Conservation (phyloP, 768 basidiomycete species). For the Calocera cornea region DNA sequence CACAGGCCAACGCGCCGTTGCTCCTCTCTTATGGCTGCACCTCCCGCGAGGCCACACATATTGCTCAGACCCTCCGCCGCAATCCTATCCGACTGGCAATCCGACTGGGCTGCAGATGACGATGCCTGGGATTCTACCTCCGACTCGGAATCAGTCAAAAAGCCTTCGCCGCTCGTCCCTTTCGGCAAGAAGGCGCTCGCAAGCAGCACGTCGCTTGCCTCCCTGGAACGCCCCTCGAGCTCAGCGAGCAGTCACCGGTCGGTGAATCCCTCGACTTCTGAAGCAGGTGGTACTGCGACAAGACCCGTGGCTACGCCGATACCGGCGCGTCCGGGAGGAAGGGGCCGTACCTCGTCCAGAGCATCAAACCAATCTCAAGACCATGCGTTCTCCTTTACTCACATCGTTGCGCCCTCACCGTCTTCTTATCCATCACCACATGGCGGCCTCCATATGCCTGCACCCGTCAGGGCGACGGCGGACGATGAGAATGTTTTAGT, state of each 20-base stretch:
- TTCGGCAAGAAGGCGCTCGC: not conserved
- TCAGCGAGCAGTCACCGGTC: constrained; percentile 33
- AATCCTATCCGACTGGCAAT: constrained; percentile 23
- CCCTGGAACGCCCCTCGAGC: constrained; percentile 31
- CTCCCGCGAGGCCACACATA: constrained; percentile 14
- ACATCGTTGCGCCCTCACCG: constrained; percentile 57
- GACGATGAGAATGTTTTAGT: constrained; percentile 32
- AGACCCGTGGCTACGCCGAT: constrained; percentile 46
- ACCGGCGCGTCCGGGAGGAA: constrained; percentile 11
- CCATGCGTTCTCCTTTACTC: constrained; percentile 69
- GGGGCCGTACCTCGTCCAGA: not conserved
- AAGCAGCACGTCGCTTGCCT: not conserved
- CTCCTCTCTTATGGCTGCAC: constrained; percentile 11
- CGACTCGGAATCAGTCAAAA: constrained; percentile 45
- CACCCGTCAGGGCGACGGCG: constrained; percentile 27
- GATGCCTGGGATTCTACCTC: constrained; percentile 78
- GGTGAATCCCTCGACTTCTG: constrained; percentile 27
- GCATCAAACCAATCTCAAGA: constrained; percentile 15
- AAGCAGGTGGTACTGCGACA: constrained; percentile 24
- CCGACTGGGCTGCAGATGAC: constrained; percentile 27
- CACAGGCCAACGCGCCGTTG: too few relatives aligned
- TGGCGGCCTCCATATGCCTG: constrained; percentile 21
- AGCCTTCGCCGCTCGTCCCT: not conserved
- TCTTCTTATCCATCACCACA: constrained; percentile 46
- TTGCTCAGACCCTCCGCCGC: constrained; percentile 5